These are phyloP conservation scores for Citeromyces siamensis DNA, from an alignment of 1,139 yeast species.

Conservation along the genomic window DNA sequence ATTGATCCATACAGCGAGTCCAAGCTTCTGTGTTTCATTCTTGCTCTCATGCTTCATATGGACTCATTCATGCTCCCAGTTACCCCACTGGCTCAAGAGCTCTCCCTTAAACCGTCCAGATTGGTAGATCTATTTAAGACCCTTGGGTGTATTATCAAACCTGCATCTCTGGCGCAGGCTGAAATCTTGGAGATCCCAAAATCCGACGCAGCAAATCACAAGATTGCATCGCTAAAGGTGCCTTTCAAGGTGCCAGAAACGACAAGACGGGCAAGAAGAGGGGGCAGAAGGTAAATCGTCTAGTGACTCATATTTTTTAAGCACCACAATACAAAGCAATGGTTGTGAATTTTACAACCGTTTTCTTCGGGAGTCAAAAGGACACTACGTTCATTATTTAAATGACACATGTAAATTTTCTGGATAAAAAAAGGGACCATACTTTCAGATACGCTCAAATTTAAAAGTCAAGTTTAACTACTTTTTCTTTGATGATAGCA, in stretches of 20 bases:
- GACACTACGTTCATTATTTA: too few relatives aligned
- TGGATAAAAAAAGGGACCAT: too few relatives aligned
- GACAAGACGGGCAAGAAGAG: conserved; percentile 50
- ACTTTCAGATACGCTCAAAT: too few relatives aligned
- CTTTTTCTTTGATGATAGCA: too few relatives aligned
- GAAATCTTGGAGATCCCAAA: conserved; percentile 73
- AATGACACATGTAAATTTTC: too few relatives aligned
- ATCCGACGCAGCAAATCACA: conserved; percentile 51
- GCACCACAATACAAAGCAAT: too few relatives aligned
- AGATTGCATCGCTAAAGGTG: conserved; percentile 73
- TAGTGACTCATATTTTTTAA: too few relatives aligned
- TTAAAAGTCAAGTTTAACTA: too few relatives aligned
- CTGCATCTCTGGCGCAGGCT: conserved; percentile 69
- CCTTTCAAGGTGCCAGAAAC: conserved; percentile 87
- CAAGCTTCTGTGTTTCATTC: conserved; percentile 66
- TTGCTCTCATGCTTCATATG: conserved; percentile 63
- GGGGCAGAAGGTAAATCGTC: neutral
- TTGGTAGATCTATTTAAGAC: conserved; percentile 61
- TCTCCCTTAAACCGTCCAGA: conserved; percentile 71
- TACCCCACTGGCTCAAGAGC: conserved; percentile 74
- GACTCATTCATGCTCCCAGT: conserved; percentile 68
- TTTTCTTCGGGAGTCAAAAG: too few relatives aligned
- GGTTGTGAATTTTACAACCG: too few relatives aligned
- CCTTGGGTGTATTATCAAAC: conserved; percentile 71
- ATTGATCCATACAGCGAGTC: conserved; percentile 86